Conservation (phyloP, 1,284 basidiomycete genomes). For the Sporisorium exsertum region DNA sequence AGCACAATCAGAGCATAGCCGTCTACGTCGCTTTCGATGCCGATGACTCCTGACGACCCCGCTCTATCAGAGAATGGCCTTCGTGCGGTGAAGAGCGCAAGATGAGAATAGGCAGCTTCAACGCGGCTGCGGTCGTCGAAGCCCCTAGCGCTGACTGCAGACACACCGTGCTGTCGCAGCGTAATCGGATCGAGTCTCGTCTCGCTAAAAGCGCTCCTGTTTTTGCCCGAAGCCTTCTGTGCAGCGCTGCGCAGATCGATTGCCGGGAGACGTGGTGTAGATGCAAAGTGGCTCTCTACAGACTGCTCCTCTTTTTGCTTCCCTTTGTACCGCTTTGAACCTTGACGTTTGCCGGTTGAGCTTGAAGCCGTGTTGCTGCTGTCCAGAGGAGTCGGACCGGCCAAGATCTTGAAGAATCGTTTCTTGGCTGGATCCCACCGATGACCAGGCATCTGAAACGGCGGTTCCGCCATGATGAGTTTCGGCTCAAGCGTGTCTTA, state of each 20-base stretch:
- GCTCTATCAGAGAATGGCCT: not conserved
- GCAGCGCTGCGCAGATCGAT: not conserved
- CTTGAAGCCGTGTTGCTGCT: not conserved
- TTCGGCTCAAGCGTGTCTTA: not conserved
- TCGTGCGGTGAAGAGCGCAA: conserved; percentile 16
- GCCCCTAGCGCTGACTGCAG: not conserved
- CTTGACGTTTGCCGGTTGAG: not conserved
- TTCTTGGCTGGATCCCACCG: conserved; percentile 44
- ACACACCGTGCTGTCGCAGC: conserved; percentile 14
- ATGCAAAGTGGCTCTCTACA: not conserved
- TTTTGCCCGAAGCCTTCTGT: not conserved
- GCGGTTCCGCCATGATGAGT: conserved; percentile 33
- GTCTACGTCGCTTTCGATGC: conserved; percentile 12
- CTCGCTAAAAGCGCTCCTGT: not conserved
- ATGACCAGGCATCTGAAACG: conserved; percentile 47
- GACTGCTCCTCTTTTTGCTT: not conserved
- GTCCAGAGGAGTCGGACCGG: not conserved
- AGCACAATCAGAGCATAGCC: conserved; percentile 6
- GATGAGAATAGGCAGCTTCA: conserved; percentile 32
- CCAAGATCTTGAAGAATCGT: conserved; percentile 47
- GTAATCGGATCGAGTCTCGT: conserved; percentile 12
- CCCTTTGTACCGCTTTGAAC: too few species aligned
- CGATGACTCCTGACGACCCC: not conserved
- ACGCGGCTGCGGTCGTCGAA: not conserved
- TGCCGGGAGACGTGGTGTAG: conserved; percentile 12